A percentile compares a stretch with the other conserved stretches of the same genome.
phyloP scores from a whole-genome alignment of 495 filamentous ascomycete species.

The Xylaria intraflava region DNA sequence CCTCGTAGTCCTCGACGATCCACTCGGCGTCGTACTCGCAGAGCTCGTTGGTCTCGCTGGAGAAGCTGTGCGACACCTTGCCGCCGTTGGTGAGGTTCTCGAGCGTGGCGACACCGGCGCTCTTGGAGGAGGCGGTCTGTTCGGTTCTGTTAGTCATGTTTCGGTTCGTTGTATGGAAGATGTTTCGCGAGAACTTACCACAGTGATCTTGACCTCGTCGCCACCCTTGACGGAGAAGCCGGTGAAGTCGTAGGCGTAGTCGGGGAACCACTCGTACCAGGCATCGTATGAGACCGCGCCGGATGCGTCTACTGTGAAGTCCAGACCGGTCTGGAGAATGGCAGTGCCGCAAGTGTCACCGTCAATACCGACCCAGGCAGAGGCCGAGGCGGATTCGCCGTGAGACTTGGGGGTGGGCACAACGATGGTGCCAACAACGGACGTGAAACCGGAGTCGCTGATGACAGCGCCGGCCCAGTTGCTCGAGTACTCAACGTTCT shows the following conservation, averaged over 20 bases:
- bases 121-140: constrained; percentile 39
- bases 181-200: no score
- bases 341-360: constrained; percentile 51
- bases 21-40: constrained; percentile 53
- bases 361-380: constrained; percentile 57
- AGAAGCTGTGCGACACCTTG: constrained; percentile 46
- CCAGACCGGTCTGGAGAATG: constrained; percentile 56
- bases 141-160: no score
- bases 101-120: constrained; percentile 47
- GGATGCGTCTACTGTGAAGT: constrained; percentile 37
- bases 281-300: constrained; percentile 40
- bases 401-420: constrained; percentile 43
- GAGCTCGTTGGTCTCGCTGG: constrained; percentile 26
- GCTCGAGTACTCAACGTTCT: no score
- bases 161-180: no score
- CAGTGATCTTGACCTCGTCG: constrained; percentile 48
- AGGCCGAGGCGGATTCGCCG: constrained; percentile 37
- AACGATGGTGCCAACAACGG: no score
- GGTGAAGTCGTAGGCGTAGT: constrained; percentile 47
- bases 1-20: constrained; percentile 60
- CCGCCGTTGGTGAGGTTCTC: constrained; percentile 51
- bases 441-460: no score
- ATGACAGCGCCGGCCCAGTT: no score
- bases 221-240: constrained; percentile 47
- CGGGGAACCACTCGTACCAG: constrained; percentile 63